These are phyloP conservation scores for Annulohypoxylon stygium DNA, from an alignment of 495 filamentous ascomycete genomes.

Conservation along the genomic window DNA sequence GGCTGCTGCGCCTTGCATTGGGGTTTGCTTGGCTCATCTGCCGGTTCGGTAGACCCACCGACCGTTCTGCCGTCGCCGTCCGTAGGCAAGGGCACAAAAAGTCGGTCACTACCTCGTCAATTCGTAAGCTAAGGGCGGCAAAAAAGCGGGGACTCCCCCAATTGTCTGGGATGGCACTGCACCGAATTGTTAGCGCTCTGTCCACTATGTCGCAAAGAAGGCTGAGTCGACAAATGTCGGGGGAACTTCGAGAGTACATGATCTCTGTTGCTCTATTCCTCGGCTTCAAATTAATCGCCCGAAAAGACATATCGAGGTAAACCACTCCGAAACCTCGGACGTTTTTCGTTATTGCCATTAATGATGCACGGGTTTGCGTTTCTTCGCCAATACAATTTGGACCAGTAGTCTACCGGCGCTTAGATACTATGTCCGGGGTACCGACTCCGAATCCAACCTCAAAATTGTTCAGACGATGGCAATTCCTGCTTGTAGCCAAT, in stretches of 20 bases:
- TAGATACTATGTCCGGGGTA: background rate
- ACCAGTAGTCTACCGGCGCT: background rate
- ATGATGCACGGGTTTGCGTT: background rate
- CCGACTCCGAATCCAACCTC: background rate
- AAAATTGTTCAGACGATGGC: background rate
- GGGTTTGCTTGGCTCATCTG: conserved; percentile 16
- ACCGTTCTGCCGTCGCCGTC: conserved; percentile 31
- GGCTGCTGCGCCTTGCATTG: conserved; percentile 40
- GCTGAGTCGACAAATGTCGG: background rate
- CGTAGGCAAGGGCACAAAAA: conserved; percentile 35
- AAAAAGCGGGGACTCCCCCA: conserved; percentile 27
- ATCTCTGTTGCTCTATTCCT: background rate
- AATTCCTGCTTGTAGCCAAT: background rate
- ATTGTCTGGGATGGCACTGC: background rate
- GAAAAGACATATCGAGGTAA: background rate
- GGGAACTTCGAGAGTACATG: background rate
- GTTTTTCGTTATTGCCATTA: background rate
- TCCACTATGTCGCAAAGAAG: background rate
- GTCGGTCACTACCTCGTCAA: conserved; percentile 40
- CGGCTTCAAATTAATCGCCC: conserved; percentile 8
- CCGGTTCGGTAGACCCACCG: conserved; percentile 40
- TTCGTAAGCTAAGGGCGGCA: conserved; percentile 35
- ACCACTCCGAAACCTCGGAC: background rate
- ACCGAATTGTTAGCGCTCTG: conserved; percentile 20
- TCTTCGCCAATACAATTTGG: conserved; percentile 2